These are phyloP conservation scores for Phytophthora aleatoria DNA, from an alignment of 352 stramenopile genomes.

Conservation along the genomic window DNA sequence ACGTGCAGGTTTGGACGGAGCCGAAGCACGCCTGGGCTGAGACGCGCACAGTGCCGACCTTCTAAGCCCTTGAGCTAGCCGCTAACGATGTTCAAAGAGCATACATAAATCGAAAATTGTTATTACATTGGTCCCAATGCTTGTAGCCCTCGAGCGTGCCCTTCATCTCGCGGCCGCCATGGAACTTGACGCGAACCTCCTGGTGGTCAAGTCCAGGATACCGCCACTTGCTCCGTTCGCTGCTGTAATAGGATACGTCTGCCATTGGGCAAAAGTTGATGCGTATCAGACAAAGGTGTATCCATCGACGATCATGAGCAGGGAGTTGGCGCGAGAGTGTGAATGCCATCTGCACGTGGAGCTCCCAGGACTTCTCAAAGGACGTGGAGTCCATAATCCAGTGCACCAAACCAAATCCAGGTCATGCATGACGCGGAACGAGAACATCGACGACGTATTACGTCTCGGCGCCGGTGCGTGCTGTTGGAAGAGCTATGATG, in stretches of 20 bases:
- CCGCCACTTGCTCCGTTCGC: slow-evolving; percentile 7
- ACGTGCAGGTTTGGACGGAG: slow-evolving; percentile 69
- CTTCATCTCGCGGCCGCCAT: slow-evolving; percentile 92
- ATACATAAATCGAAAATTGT: slow-evolving; percentile 19
- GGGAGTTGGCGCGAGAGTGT: not conserved
- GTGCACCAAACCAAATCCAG: slow-evolving; percentile 85
- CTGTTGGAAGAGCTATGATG: not conserved
- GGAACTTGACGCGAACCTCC: slow-evolving; percentile 94
- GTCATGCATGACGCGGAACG: slow-evolving; percentile 66
- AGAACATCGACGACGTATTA: slow-evolving; percentile 87
- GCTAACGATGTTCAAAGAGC: slow-evolving; percentile 7
- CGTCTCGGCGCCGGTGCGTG: slow-evolving; percentile 48
- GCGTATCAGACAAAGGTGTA: slow-evolving; percentile 22
- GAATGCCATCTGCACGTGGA: slow-evolving; percentile 78
- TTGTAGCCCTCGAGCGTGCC: slow-evolving; percentile 88
- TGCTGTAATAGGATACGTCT: not conserved
- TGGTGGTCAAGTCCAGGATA: slow-evolving; percentile 95
- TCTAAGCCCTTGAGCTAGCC: slow-evolving; percentile 23
- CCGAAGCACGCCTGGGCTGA: slow-evolving; percentile 66
- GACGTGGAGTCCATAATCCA: slow-evolving; percentile 89
- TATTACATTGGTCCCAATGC: not conserved
- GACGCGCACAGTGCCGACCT: slow-evolving; percentile 38
- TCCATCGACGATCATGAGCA: slow-evolving; percentile 37
- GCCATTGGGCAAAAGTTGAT: slow-evolving; percentile 26
- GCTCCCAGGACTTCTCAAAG: slow-evolving; percentile 7